A percentile compares a stretch with the other conserved stretches of the same genome.
These are phyloP conservation scores for Colletotrichum acutatum DNA, from an alignment of 2,329 filamentous ascomycete genomes.

Conservation along the genomic window DNA sequence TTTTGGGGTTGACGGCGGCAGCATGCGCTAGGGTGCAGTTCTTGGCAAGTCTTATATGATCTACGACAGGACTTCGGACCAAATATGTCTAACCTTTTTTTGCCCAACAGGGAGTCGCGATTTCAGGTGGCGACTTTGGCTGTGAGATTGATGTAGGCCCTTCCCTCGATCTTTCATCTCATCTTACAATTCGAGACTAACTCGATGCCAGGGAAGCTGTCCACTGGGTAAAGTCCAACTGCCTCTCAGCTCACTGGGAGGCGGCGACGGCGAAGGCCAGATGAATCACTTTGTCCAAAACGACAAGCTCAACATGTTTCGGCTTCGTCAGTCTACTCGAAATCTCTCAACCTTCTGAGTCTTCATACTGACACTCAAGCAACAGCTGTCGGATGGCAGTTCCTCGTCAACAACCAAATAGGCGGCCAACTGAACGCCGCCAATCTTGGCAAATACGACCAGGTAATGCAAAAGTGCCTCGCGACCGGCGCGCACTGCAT, in stretches of 20 bases:
- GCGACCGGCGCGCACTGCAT: slow-evolving; percentile 67
- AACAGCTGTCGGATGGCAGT: slow-evolving; percentile 64
- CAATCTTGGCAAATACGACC: slow-evolving; percentile 64
- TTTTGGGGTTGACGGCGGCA: slow-evolving; percentile 30
- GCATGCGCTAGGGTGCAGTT: slow-evolving; percentile 33
- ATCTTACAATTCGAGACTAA: background rate
- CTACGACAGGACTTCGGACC: slow-evolving; percentile 18
- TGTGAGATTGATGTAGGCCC: slow-evolving; percentile 55
- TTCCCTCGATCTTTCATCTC: background rate
- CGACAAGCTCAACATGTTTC: slow-evolving; percentile 65
- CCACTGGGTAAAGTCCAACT: slow-evolving; percentile 48
- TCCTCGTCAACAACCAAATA: slow-evolving; percentile 63
- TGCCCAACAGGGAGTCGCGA: slow-evolving; percentile 49
- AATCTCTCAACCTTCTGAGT: background rate
- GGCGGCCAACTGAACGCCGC: slow-evolving; percentile 59
- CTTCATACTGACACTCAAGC: slow-evolving; percentile 43
- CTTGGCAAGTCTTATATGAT: slow-evolving; percentile 26
- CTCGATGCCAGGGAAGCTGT: slow-evolving; percentile 49
- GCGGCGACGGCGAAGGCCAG: slow-evolving; percentile 56
- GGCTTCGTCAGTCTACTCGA: slow-evolving; percentile 43
- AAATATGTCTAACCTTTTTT: background rate
- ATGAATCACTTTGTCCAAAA: slow-evolving; percentile 67
- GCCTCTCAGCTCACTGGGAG: slow-evolving; percentile 45
- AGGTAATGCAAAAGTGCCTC: slow-evolving; percentile 66
- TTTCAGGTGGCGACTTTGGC: slow-evolving; percentile 60